Conservation (phyloP, 2,329 filamentous ascomycete species). For the Anthostomella pinea region DNA sequence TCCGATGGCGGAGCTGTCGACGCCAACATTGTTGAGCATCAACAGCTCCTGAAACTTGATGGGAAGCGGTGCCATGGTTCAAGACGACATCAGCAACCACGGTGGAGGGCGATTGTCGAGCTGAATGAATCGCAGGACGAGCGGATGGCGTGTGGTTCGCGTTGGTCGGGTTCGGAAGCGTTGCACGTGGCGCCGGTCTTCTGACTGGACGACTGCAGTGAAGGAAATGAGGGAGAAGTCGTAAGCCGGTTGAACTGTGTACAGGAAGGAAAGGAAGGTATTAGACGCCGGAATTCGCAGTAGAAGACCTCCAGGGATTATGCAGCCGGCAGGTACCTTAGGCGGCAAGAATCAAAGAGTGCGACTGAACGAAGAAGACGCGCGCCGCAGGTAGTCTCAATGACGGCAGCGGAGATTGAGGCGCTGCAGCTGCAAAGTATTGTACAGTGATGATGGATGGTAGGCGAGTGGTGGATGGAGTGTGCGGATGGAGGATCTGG, state of each 20-base stretch:
- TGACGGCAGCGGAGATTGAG: too few relatives aligned
- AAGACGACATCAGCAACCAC: constrained; percentile 29
- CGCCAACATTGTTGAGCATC: constrained; percentile 55
- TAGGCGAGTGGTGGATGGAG: too few relatives aligned
- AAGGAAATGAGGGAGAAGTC: constrained; percentile 5
- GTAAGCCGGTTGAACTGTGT: constrained; percentile 8
- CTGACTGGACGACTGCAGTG: constrained; percentile 1
- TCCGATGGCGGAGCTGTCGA: constrained; percentile 59
- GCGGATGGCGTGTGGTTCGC: constrained; percentile 6
- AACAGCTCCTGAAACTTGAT: constrained; percentile 93
- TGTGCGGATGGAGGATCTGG: too few relatives aligned
- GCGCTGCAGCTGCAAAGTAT: too few relatives aligned
- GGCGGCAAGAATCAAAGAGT: too few relatives aligned
- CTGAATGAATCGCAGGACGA: constrained; percentile 5
- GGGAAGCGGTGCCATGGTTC: constrained; percentile 66
- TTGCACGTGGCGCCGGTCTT: too few relatives aligned
- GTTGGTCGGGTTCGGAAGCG: not conserved
- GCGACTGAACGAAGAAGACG: too few relatives aligned
- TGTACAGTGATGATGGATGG: too few relatives aligned
- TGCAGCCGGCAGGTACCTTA: too few relatives aligned
- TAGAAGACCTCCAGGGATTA: constrained; percentile 19
- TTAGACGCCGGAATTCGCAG: constrained; percentile 19
- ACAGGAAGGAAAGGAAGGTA: constrained; percentile 18
- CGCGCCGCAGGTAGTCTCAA: too few relatives aligned
- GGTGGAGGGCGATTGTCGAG: constrained; percentile 12